Percentiles rank a stretch among this genome's conserved stretches.
Conservation (phyloP, 768 basidiomycete species). For the Rhizopogon rudus region DNA sequence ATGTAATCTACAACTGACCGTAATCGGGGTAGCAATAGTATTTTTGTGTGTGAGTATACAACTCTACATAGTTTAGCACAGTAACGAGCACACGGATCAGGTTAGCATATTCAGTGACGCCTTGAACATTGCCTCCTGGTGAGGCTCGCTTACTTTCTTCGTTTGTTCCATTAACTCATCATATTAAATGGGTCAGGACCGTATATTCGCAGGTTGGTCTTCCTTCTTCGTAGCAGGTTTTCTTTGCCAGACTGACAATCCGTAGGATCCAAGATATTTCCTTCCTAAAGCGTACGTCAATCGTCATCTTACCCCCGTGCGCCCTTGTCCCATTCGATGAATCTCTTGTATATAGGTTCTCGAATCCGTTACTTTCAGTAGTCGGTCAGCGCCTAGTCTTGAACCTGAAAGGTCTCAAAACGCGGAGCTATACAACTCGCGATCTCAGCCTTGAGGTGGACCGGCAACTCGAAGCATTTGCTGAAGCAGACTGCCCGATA, state of each 20-base stretch:
- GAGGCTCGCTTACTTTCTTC: neutral
- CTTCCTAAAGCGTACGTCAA: neutral
- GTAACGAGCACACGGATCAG: neutral
- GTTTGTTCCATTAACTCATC: neutral
- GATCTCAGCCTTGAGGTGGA: constrained; percentile 14
- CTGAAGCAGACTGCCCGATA: neutral
- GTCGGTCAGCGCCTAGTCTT: constrained; percentile 20
- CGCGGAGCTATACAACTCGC: neutral
- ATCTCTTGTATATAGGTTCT: constrained; percentile 1
- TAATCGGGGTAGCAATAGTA: neutral
- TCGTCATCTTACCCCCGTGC: neutral
- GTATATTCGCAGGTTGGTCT: neutral
- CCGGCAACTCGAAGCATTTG: constrained; percentile 9
- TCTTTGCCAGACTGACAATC: neutral
- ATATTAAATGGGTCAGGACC: neutral
- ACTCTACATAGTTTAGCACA: neutral
- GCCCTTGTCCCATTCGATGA: neutral
- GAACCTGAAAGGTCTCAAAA: constrained; percentile 13
- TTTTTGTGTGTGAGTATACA: constrained; percentile 2
- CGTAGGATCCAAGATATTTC: neutral
- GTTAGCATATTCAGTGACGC: constrained; percentile 1
- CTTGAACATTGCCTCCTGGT: constrained; percentile 2
- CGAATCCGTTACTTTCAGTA: constrained; percentile 12
- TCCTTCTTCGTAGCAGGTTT: neutral
- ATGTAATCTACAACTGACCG: neutral